phyloP scores from a whole-genome alignment of 768 basidiomycete species.

The Boletus vinaceobasis region DNA sequence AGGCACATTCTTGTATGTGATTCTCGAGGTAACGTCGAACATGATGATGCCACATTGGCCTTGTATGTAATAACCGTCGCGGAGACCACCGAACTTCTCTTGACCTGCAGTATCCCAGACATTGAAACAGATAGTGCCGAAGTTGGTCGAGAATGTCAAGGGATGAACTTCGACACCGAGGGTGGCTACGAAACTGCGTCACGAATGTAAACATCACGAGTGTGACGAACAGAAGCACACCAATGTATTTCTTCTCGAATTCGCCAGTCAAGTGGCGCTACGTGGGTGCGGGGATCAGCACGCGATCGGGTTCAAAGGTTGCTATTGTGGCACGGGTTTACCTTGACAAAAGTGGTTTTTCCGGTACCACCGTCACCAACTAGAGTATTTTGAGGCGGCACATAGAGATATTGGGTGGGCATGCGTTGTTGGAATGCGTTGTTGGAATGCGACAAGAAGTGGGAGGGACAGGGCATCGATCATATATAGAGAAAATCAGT shows the following conservation, averaged over 20 bases:
- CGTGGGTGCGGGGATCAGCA: conserved; percentile 49
- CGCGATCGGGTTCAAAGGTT: conserved; percentile 42
- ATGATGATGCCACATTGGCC: conserved; percentile 99
- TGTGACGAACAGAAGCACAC: conserved; percentile 43
- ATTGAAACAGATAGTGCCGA: conserved; percentile 98
- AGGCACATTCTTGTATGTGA: conserved; percentile 99
- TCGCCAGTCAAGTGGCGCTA: conserved; percentile 98
- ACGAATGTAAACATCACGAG: conserved; percentile 13
- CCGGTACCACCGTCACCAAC: conserved; percentile 97
- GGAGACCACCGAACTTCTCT: conserved; percentile 99
- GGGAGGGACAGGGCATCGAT: conserved; percentile 47
- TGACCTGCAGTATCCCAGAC: conserved; percentile 99
- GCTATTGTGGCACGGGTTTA: conserved; percentile 34
- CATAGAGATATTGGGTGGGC: not conserved
- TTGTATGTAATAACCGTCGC: conserved; percentile 95
- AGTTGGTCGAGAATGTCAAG: conserved; percentile 94
- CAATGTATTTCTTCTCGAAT: conserved; percentile 99
- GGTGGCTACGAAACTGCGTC: conserved; percentile 61
- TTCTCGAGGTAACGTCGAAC: conserved; percentile 99
- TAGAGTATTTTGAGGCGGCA: conserved; percentile 30
- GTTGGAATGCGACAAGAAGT: conserved; percentile 9
- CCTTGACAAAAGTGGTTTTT: conserved; percentile 99
- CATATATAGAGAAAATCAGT: conserved; percentile 34
- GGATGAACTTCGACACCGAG: conserved; percentile 99
- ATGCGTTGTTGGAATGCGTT: conserved; percentile 11